A percentile compares a stretch with the other conserved stretches of the same genome.
These are phyloP conservation scores for Vitis hybrid DNA, from an alignment of 177 flowering plant genomes.

Conservation along the genomic window DNA sequence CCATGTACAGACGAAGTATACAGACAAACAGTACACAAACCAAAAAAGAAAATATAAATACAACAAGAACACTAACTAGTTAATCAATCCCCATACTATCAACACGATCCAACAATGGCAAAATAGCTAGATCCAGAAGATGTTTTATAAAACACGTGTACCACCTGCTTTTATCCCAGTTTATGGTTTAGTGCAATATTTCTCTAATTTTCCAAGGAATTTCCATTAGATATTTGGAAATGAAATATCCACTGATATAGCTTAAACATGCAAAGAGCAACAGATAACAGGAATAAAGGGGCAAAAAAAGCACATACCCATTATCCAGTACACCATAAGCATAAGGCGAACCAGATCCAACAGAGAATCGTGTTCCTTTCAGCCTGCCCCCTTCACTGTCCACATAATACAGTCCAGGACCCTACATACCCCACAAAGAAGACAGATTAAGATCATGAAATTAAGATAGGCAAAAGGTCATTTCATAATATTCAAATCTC, in stretches of 20 bases:
- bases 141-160: too few relatives aligned
- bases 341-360: conserved; percentile 99
- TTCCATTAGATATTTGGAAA: too few relatives aligned
- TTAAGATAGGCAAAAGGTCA: not conserved
- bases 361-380: conserved; percentile 89
- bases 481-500: not conserved
- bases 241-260: not conserved
- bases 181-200: too few relatives aligned
- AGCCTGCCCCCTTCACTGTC: conserved; percentile 98
- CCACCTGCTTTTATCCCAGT: too few relatives aligned
- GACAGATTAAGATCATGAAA: not conserved
- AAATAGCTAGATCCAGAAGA: too few relatives aligned
- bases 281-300: not conserved
- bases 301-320: conserved; percentile 46
- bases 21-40: too few relatives aligned
- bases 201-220: too few relatives aligned
- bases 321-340: conserved; percentile 94
- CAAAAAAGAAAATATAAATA: too few relatives aligned
- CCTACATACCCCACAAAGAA: conserved; percentile 39
- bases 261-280: not conserved
- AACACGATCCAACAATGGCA: too few relatives aligned
- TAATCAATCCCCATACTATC: too few relatives aligned
- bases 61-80: too few relatives aligned
- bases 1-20: too few relatives aligned
- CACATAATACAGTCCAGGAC: conserved; percentile 95